Base-by-base conservation (phyloP, 192 early-diverging fungal genomes). In the Coemansia guatemalensis region DNA sequence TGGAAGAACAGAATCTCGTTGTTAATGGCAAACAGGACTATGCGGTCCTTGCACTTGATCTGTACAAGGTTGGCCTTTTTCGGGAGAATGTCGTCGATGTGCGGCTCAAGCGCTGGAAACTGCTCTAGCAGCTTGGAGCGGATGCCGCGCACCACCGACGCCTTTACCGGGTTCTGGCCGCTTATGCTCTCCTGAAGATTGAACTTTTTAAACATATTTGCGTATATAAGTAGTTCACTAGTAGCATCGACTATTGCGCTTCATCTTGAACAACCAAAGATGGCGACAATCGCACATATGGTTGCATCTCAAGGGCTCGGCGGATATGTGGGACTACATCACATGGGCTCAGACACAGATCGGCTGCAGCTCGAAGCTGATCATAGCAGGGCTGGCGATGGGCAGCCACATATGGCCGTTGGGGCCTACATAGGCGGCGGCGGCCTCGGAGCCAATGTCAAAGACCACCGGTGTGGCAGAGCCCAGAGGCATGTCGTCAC, bases 81-180 rank as follows among this genome's bases (percentile, higher is more conserved):
- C n/a, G 97, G 97, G 64, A 99, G 75, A 21, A 99, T 77, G 33
- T 97, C 94, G 66, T 99, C 95, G 48, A 97, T 81, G 71, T 90
- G 84, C 14, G 89, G 77, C 62, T 90, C 90, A 3, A 99, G 79
- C 25, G 81, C 82, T n/a, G 95, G 95, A 69, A 92, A 96, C 69
- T 96, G 90, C 50, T 92, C 92, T 32, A 87, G 54, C 24, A 98
- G 89, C 82, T 92, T 93, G 35, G 89, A 70, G 49, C 94, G 85
- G 63, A 98, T 89, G 0, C 71, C 81, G 27, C 96, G 87, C 64
- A 95, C 92, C 20, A 93, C 91, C 25, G 97, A 97, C 30, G 92
- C 88, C 82, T 97, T 98, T 57, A 93, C 85, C 69, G 93, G 88
- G 53, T 89, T 91, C 69, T 96, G 93, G 21, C 65, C 89, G 86